Evolutionary conservation across 2,329 filamentous ascomycete species (phyloP).

Genomic region (Calonectria ilicicola): DNA sequence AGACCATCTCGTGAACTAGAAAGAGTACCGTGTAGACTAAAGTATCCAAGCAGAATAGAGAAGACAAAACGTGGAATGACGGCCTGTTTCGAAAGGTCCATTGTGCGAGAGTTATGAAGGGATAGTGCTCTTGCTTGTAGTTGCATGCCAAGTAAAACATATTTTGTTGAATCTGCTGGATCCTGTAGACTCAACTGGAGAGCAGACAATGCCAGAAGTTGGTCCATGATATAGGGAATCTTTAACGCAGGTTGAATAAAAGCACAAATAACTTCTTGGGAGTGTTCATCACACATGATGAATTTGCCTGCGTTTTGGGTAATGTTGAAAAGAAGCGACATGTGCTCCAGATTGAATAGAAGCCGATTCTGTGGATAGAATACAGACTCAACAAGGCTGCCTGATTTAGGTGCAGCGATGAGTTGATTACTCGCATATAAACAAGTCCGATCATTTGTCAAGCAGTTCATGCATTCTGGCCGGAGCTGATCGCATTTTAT

Average conservation of each 20-base stretch:
- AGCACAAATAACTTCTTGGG: neutral
- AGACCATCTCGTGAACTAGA: neutral
- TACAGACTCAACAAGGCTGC: neutral
- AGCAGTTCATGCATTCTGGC: neutral
- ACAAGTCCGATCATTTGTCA: neutral
- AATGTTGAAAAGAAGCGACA: neutral
- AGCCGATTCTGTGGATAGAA: neutral
- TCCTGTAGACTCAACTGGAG: neutral
- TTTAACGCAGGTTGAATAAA: neutral
- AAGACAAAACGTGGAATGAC: neutral
- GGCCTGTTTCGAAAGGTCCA: neutral
- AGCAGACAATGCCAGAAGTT: neutral
- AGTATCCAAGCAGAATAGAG: neutral
- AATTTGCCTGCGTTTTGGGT: neutral
- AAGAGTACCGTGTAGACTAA: neutral
- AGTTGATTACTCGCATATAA: neutral
- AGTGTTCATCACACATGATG: neutral
- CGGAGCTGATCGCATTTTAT: neutral
- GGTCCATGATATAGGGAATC: neutral
- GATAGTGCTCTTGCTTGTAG: neutral
- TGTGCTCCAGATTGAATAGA: neutral
- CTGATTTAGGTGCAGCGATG: neutral
- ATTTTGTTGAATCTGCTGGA: neutral
- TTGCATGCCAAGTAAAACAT: neutral
- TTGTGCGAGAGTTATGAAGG: neutral